Evolutionary conservation across 192 early-diverging fungal genomes (phyloP), one percentile per base, ranked within the genome.

Genomic region (Lobulomyces angularis): DNA sequence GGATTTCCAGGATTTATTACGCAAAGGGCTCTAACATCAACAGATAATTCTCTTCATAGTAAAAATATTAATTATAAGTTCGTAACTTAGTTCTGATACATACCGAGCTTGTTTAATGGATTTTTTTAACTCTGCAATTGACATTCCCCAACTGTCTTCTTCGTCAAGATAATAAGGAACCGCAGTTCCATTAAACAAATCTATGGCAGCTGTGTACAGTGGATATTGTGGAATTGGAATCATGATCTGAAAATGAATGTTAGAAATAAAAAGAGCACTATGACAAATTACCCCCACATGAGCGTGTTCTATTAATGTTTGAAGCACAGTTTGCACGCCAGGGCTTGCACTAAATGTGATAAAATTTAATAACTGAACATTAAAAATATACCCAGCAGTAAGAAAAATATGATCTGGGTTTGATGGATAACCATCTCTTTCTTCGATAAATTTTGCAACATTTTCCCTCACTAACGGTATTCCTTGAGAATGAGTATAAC

Each of bases 1-100:
- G 94, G 94, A 74, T 98, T 98, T 23, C 94, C 94, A 11, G 94
- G 94, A 57, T 98, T 98, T 52, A 98, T 95, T 31, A 98, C 86
- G 42, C 83, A 88, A 35, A 98, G 57, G 1, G 91, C 94, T 34
- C 91, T 83, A 18, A 94, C 87, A 19, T 98, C 90, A 9, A 78
- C n/a, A n/a, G n/a, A n/a, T n/a, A n/a, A n/a, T n/a, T n/a, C n/a
- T n/a, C n/a, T n/a, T n/a, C n/a, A n/a, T n/a, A n/a, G n/a, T n/a
- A n/a, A n/a, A n/a, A n/a, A n/a, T n/a, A n/a, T n/a, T n/a, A n/a
- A n/a, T n/a, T n/a, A n/a, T n/a, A n/a, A 50, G 37, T 87, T 89
- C 16, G 68, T 56, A 14, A 43, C 56, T n/a, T 43, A 23, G 23
- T 46, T 46, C 11, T 12, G 14, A 32, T 14, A 32, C 31, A 14